Base-by-base conservation (phyloP, 2,329 filamentous ascomycete species). In the Calonectria hawksworthii region DNA sequence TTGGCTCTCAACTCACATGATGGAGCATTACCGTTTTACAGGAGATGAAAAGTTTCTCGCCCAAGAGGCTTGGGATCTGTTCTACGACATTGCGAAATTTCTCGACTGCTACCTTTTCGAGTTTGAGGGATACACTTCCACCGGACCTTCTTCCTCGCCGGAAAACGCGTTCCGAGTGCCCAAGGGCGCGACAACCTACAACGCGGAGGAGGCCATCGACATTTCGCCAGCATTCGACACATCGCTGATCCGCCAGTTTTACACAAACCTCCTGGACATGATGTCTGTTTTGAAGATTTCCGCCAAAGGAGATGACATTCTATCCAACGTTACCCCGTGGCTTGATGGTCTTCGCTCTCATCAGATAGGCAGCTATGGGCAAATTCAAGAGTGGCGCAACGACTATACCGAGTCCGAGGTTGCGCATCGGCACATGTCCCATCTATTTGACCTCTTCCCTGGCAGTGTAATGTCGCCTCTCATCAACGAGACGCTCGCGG, bases 111-210 rank as follows among this genome's bases (percentile, higher is more conserved):
- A 63, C 16, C 56, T 41, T 3, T 63, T 63, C 13, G 56, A 63
- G 32, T 63, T 63, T 63, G 56, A 63, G 34, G 56, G 56, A 41
- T 63, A 63, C 56, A 63, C 56, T 21, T 63, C 56, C 16, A 63
- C 56, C 4, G 56, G 56, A 1, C 56, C 56, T 2, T 63, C 56
- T 18, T 63, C 56, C 14, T 63, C 56, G 4, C 56, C 56, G 2
- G 56, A 63, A 13, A 63, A 63, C 13, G 56, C 56, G 11, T 63
- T 63, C 9, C 23, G 16, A 7, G 56, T 63, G 1, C 34, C 56
- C 7, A 28, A 63, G 23, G 26, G 38, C 14, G 4, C 38, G 3
- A 63, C 56, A 3, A 41, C 23, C 9, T 63, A 63, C 14, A 41
- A 63, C 23, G 14, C 34, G 8, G 23, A 4, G 23, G 56, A 63